Percentiles rank a stretch among this genome's conserved stretches.
Conservation (phyloP, 257 asterid genomes). For the Scutellaria galericulata region DNA sequence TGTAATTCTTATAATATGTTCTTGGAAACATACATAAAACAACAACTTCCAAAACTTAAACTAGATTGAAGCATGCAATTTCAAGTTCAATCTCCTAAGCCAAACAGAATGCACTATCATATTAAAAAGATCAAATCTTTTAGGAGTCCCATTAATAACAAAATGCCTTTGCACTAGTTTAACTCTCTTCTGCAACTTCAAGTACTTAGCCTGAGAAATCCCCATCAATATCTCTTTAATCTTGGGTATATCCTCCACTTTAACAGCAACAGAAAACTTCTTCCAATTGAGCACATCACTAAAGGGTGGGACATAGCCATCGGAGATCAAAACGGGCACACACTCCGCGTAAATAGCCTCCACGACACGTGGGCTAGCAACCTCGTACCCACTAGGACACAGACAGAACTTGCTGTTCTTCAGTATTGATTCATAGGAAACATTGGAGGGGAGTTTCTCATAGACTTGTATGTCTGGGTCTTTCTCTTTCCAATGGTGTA, state of each 20-base stretch:
- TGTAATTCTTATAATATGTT: too few species aligned
- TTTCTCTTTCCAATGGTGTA: slow-evolving; percentile 68
- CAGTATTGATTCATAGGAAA: slow-evolving; percentile 51
- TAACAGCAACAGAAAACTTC: slow-evolving; percentile 49
- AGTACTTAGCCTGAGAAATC: slow-evolving; percentile 52
- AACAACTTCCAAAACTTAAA: not conserved
- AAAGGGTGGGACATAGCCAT: slow-evolving; percentile 54
- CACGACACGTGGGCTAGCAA: slow-evolving; percentile 70
- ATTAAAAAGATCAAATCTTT: slow-evolving; percentile 68
- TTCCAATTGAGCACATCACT: slow-evolving; percentile 68
- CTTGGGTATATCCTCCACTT: slow-evolving; percentile 51
- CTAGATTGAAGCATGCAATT: slow-evolving; percentile 19
- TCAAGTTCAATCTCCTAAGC: slow-evolving; percentile 69
- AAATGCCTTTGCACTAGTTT: slow-evolving; percentile 67
- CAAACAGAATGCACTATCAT: slow-evolving; percentile 78
- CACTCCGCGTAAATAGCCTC: slow-evolving; percentile 78
- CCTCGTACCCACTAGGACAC: slow-evolving; percentile 81
- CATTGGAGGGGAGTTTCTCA: slow-evolving; percentile 40
- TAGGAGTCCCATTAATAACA: slow-evolving; percentile 54
- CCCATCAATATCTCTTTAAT: slow-evolving; percentile 52
- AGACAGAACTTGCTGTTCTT: slow-evolving; percentile 56
- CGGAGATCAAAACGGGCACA: slow-evolving; percentile 62
- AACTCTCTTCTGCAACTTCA: slow-evolving; percentile 53
- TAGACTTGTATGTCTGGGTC: slow-evolving; percentile 51
- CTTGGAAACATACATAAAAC: too few species aligned